Conservation (phyloP, 164 flowering plant genomes). For the Protea cynaroides region DNA sequence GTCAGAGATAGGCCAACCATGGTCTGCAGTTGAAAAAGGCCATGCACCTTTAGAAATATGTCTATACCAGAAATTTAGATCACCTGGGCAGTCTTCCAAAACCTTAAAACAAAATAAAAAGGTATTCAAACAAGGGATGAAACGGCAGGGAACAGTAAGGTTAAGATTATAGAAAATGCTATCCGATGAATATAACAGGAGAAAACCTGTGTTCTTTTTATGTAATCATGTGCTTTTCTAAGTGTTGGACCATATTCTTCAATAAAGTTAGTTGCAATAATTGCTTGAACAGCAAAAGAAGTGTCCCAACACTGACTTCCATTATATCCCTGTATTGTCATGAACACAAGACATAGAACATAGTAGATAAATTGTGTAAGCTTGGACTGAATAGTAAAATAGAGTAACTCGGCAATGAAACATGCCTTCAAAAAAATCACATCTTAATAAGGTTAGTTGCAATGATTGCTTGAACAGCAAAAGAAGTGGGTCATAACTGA, state of each 20-base stretch:
- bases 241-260: conserved; percentile 46
- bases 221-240: conserved; percentile 45
- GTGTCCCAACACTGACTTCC: conserved; percentile 81
- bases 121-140: not conserved
- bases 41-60: conserved; percentile 92
- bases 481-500: conserved; percentile 66
- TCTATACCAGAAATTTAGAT: conserved; percentile 58
- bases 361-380: no score
- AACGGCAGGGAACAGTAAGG: not conserved
- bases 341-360: not conserved
- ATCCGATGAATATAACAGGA: not conserved
- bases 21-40: conserved; percentile 89
- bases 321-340: conserved; percentile 49
- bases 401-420: not conserved
- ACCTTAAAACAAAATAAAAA: conserved; percentile 34
- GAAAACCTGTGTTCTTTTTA: conserved; percentile 55
- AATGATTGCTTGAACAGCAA: conserved; percentile 58
- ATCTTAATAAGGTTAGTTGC: conserved; percentile 41
- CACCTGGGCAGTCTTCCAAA: conserved; percentile 51
- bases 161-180: not conserved
- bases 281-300: conserved; percentile 57
- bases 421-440: no score
- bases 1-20: conserved; percentile 85
- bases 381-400: not conserved
- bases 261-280: conserved; percentile 42